phyloP scores from a whole-genome alignment of 2,329 filamentous ascomycete genomes.

The Neopestalotiopsis sp. region DNA sequence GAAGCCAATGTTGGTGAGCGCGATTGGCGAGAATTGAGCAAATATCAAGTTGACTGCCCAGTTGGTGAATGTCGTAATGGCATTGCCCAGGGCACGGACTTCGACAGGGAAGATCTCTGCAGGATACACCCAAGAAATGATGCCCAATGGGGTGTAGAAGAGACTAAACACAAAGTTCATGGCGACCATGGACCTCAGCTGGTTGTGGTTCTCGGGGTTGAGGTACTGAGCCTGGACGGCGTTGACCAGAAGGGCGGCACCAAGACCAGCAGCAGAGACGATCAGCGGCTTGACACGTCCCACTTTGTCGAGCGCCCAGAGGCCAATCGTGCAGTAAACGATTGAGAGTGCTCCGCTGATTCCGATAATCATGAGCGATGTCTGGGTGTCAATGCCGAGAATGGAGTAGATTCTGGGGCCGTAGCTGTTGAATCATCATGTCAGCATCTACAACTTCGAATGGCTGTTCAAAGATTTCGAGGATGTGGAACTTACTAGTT shows the following conservation, averaged over 20 bases:
- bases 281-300: conserved; percentile 54
- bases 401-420: conserved; percentile 47
- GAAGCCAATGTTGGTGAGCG: conserved; percentile 42
- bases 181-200: conserved; percentile 30
- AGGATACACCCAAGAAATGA: conserved; percentile 29
- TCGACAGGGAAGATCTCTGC: conserved; percentile 34
- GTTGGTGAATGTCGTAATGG: conserved; percentile 16
- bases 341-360: conserved; percentile 54
- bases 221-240: conserved; percentile 10
- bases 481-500: conserved; percentile 33
- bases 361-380: conserved; percentile 55
- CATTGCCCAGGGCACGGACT: conserved; percentile 28
- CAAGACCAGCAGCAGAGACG: conserved; percentile 38
- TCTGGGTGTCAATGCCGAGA: conserved; percentile 47
- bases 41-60: conserved; percentile 31
- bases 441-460: background rate
- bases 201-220: conserved; percentile 7
- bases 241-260: conserved; percentile 25
- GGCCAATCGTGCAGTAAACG: conserved; percentile 51
- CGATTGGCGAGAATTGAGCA: conserved; percentile 47
- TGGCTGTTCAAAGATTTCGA: no score
- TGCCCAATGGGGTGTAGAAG: conserved; percentile 36
- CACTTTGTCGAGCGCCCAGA: conserved; percentile 49
- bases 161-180: conserved; percentile 40
- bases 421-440: conserved; percentile 28